Evolutionary conservation across 352 stramenopile genomes (phyloP).

Genomic region (Pythium phragmiticola): DNA sequence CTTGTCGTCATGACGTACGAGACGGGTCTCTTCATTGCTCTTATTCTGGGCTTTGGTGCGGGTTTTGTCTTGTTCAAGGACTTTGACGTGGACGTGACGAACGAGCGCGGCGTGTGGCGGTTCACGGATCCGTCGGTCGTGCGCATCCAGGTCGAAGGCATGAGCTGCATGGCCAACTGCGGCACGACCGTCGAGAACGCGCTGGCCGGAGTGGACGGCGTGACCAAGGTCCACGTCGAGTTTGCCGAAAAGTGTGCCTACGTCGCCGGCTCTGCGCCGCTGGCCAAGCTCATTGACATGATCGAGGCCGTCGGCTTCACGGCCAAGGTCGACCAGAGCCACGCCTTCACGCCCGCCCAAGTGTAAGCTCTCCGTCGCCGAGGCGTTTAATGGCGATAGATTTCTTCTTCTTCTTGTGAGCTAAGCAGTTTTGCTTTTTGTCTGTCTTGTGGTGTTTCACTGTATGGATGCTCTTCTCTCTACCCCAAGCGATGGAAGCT

Average conservation of each 20-base stretch:
- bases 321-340: constrained; percentile 40
- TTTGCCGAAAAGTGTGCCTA: constrained; percentile 77
- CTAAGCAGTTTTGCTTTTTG: constrained; percentile 5
- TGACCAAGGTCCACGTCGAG: constrained; percentile 73
- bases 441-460: constrained; percentile 4
- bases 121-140: constrained; percentile 37
- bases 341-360: constrained; percentile 36
- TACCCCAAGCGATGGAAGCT: neutral
- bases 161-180: constrained; percentile 90
- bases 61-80: constrained; percentile 78
- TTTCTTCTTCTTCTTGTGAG: too few relatives aligned
- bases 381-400: too few relatives aligned
- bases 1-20: constrained; percentile 85
- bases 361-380: constrained; percentile 44
- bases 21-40: constrained; percentile 65
- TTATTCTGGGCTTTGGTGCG: constrained; percentile 66
- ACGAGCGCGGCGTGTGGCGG: constrained; percentile 56
- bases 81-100: constrained; percentile 61
- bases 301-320: constrained; percentile 71
- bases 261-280: constrained; percentile 56
- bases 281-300: constrained; percentile 51
- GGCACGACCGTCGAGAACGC: constrained; percentile 78
- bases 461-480: neutral
- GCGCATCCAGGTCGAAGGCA: constrained; percentile 41
- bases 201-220: constrained; percentile 47